Evolutionary conservation across 768 basidiomycete species (phyloP), one percentile per base, ranked within the genome.

Genomic region (Tricholoma hemisulphureum): DNA sequence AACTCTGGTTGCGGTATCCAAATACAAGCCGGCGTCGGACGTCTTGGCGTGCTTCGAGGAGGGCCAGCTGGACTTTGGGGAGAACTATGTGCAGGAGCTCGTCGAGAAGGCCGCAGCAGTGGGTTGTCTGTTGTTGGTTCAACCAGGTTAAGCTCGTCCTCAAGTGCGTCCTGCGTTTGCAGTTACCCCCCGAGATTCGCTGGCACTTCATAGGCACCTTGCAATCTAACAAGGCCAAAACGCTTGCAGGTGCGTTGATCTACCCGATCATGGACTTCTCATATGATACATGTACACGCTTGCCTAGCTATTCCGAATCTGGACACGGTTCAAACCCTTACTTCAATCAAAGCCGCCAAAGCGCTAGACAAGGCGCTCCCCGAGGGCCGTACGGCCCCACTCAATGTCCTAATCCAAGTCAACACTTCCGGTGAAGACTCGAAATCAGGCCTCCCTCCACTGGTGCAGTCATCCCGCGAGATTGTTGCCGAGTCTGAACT

Each of bases 181-280:
- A 96, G 94, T 83, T 98, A n/a, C 93, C 96, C 1, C 60, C 63
- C 21, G 89, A 92, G 61, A 93, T 98, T 63, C 82, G 88, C 60
- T 98, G 96, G 96, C 96, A 98, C 74, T 98, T 96, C 70, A 96
- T 98, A 63, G 96, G 96, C 6, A 85, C 88, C 2, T 74, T 98
- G 18, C 95, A 98, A 69, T 91, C 91, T 11, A 98, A 98, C 73
- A 98, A 98, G 72, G 85, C 88, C 28, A 98, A 95, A 73, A 75
- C 77, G n/a, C 82, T 96, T 14, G 93, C 95, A 29, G 75, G 95
- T 94, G 79, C 67, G 69, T 65, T 34, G 26, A 49, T 34, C 18
- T 5, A 9, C 13, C 16, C 8, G 24, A 37, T 45, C 50, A 24
- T 46, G 21, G 28, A 10, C 1, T 23, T 48, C 13, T 55, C 16